phyloP scores from a whole-genome alignment of 768 basidiomycete genomes.

The Boletus reticuloceps region DNA sequence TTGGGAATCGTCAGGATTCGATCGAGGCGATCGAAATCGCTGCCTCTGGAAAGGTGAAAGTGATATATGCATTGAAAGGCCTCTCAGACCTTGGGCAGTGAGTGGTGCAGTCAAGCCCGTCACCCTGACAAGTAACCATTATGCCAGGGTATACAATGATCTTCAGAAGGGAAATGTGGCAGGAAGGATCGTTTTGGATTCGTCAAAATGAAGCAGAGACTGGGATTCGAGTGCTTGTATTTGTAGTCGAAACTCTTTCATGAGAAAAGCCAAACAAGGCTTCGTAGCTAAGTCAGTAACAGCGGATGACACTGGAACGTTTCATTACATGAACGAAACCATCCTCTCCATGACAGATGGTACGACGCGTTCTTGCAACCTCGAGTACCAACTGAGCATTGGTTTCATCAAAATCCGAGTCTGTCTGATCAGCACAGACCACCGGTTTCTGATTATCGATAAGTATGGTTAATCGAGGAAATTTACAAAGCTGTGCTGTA shows the following conservation, averaged over 20 bases:
- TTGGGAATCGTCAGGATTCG: slow-evolving; percentile 81
- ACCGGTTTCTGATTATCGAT: no score
- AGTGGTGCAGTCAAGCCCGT: slow-evolving; percentile 20
- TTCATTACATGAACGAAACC: no score
- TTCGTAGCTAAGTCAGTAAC: no score
- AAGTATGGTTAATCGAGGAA: not conserved
- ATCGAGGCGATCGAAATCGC: slow-evolving; percentile 79
- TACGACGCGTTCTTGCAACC: no score
- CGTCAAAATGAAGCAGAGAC: slow-evolving; percentile 22
- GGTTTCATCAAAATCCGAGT: no score
- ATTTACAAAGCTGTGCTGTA: no score
- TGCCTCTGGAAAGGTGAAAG: slow-evolving; percentile 65
- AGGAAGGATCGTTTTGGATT: slow-evolving; percentile 42
- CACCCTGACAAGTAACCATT: not conserved
- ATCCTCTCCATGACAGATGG: not conserved
- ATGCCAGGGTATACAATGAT: slow-evolving; percentile 36
- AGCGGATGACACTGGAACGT: no score
- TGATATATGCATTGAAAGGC: slow-evolving; percentile 45
- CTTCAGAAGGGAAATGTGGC: slow-evolving; percentile 40
- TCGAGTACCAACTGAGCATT: no score
- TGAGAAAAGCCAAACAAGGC: no score
- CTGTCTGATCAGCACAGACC: no score
- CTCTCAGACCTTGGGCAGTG: slow-evolving; percentile 53
- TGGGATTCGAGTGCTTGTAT: no score
- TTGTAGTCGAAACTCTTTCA: no score